These are phyloP conservation scores for Podila epicladia DNA, from an alignment of 192 early-diverging fungal species.

Conservation along the genomic window DNA sequence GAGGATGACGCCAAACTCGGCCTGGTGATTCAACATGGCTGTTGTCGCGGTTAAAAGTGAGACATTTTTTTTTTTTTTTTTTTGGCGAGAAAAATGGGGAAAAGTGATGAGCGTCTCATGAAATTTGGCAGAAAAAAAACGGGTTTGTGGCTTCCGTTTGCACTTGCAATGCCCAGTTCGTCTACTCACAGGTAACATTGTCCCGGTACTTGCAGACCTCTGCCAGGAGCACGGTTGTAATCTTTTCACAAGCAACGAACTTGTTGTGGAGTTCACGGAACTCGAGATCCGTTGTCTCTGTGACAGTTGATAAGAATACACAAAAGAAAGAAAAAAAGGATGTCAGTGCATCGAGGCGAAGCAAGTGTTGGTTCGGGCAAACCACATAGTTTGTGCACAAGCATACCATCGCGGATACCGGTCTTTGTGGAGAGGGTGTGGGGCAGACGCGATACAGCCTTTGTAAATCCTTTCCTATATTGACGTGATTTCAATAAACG, in stretches of 20 bases:
- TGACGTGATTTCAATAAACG: too few species aligned
- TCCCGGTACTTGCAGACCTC: slow-evolving; percentile 48
- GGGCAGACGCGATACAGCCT: slow-evolving; percentile 43
- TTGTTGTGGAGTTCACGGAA: slow-evolving; percentile 32
- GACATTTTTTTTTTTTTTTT: slow-evolving; percentile 5
- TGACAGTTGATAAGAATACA: not conserved
- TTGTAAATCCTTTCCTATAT: slow-evolving; percentile 49
- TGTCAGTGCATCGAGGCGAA: not conserved
- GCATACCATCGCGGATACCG: slow-evolving; percentile 43
- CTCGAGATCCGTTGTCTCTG: slow-evolving; percentile 45
- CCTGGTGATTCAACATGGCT: slow-evolving; percentile 53
- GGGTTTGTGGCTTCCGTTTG: not conserved
- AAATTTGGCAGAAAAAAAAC: not conserved
- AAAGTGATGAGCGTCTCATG: not conserved
- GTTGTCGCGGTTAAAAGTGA: not conserved
- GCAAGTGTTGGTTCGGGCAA: not conserved
- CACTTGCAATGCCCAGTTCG: not conserved
- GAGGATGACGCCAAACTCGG: slow-evolving; percentile 51
- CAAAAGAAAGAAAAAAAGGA: not conserved
- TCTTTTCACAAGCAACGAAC: slow-evolving; percentile 31
- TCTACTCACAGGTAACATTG: slow-evolving; percentile 34
- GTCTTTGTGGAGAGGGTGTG: slow-evolving; percentile 46
- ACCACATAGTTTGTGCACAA: not conserved
- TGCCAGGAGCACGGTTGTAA: slow-evolving; percentile 14
- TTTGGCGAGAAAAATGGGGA: not conserved